Conservation (phyloP, 768 basidiomycete species). For the Lactifluus volemus region DNA sequence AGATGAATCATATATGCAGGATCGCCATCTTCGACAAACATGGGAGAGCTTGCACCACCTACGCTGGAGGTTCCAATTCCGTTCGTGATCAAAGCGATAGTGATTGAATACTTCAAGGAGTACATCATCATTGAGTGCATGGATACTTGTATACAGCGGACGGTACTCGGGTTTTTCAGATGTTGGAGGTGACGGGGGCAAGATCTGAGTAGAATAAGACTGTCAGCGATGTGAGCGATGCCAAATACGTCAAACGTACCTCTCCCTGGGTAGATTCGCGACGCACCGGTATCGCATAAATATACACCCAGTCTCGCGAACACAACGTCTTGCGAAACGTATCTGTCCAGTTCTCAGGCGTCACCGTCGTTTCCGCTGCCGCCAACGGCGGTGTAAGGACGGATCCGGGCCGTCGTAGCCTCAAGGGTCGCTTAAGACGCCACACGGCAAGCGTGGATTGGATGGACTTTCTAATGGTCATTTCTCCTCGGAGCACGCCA, state of each 20-base stretch:
- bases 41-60: slow-evolving; percentile 5
- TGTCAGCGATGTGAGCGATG: no score
- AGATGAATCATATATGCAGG: neutral
- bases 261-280: neutral
- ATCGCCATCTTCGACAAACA: slow-evolving; percentile 1
- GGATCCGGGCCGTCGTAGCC: neutral
- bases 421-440: neutral
- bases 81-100: neutral
- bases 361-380: neutral
- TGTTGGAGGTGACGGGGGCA: neutral
- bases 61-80: neutral
- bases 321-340: neutral
- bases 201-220: neutral
- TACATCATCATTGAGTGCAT: neutral
- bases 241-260: neutral
- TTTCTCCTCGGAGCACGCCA: neutral
- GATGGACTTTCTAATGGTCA: neutral
- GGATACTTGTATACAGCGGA: neutral
- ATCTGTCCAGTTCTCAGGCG: neutral
- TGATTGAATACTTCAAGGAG: neutral
- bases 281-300: neutral
- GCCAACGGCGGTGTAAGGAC: neutral
- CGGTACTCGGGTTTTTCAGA: neutral
- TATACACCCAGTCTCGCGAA: neutral
- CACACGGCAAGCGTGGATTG: neutral